Evolutionary conservation across 192 early-diverging fungal genomes (phyloP), one percentile per base, ranked within the genome.

Genomic region (Coemansia brasiliensis): DNA sequence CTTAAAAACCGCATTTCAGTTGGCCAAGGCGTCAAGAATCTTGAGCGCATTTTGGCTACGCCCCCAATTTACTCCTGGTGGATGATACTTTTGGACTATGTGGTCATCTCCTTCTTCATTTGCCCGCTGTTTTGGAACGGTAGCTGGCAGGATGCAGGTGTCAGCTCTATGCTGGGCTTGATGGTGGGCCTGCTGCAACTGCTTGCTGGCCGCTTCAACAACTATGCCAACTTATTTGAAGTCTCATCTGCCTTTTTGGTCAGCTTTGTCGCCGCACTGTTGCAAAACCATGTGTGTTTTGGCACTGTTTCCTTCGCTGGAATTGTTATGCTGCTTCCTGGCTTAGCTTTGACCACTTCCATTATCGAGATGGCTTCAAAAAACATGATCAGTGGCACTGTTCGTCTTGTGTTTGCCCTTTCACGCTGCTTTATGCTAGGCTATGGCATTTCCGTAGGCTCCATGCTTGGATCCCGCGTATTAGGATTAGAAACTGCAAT

Each of bases 291-390:
- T 18, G 78, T 90, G 32, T 88, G 86, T 63, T 90, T 84, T 55
- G 74, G 80, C 27, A 81, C 83, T 0, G 85, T 87, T 8, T 65
- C 84, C 2, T 70, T 90, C 8, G 72, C 87, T 0, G 85, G 83
- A 24, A 71, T 86, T 45, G 82, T 86, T 13, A 76, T 86, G 65
- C 60, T 86, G 25, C 71, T 89, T 5, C 85, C 88, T 0, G 94
- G 94, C 8, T 81, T 94, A 41, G 72, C 85, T 6, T 65, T 97
- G 52, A 97, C 94, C 1, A 81, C 87, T 42, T 74, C 88, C 16
- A 88, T 97, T 48, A 92, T 93, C 69, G 94, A 96, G 61, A 70
- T 96, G 60, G 84, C 89, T 1, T 89, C 92, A 13, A 82, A 88
- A 39, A 97, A 97, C 65, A 83, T 94, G 68, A 85, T 95, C 38